Evolutionary conservation across 345 rosid species (phyloP).

Genomic region (Arabidopsis arenosa): DNA sequence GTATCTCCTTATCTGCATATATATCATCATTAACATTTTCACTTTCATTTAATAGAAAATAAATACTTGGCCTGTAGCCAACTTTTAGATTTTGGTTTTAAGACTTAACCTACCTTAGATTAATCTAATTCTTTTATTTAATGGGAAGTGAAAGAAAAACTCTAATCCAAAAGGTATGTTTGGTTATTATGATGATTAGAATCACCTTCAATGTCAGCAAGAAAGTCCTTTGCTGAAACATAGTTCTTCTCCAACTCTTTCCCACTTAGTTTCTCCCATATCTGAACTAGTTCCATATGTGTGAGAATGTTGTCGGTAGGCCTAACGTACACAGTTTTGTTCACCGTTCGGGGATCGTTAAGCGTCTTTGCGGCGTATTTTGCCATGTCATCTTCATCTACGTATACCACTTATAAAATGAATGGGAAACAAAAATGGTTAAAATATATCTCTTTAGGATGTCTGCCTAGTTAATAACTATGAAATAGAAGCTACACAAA

Average conservation of each 20-base stretch:
- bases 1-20: slow-evolving; percentile 42
- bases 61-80: not conserved
- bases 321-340: slow-evolving; percentile 66
- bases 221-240: slow-evolving; percentile 56
- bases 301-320: slow-evolving; percentile 68
- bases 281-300: slow-evolving; percentile 60
- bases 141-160: not conserved
- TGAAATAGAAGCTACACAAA: not conserved
- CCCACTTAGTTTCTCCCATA: slow-evolving; percentile 71
- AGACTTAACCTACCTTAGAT: too few species aligned
- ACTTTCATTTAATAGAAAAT: not conserved
- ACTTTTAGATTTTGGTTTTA: not conserved
- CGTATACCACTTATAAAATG: slow-evolving; percentile 45
- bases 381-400: slow-evolving; percentile 72
- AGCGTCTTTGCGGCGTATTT: slow-evolving; percentile 65
- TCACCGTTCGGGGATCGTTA: slow-evolving; percentile 70
- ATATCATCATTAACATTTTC: not conserved
- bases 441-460: too few species aligned
- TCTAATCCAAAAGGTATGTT: not conserved
- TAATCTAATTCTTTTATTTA: too few species aligned
- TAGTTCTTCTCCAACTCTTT: slow-evolving; percentile 50
- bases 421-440: not conserved
- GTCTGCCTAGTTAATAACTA: not conserved
- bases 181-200: not conserved
- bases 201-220: slow-evolving; percentile 57